phyloP scores from a whole-genome alignment of 192 early-diverging fungal genomes.

The Martensiomyces pterosporus region DNA sequence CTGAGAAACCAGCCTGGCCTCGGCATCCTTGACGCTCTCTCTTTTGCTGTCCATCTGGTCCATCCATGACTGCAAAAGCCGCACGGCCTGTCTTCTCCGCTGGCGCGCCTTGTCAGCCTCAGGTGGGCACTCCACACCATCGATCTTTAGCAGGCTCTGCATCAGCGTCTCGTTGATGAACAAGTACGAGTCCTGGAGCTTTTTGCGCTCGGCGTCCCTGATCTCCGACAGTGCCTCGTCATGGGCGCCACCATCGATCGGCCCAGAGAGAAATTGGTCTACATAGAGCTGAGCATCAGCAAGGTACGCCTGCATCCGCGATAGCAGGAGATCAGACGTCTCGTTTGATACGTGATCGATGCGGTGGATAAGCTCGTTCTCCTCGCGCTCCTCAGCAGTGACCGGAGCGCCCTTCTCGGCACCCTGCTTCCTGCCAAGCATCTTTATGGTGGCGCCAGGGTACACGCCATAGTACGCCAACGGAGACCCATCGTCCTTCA shows the following conservation, averaged over 20 bases:
- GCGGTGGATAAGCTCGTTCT: slow-evolving; percentile 42
- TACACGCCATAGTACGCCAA: slow-evolving; percentile 70
- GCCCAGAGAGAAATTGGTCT: slow-evolving; percentile 37
- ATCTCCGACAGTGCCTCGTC: slow-evolving; percentile 35
- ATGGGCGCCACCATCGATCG: slow-evolving; percentile 22
- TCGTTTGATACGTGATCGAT: slow-evolving; percentile 47
- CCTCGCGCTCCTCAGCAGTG: slow-evolving; percentile 45
- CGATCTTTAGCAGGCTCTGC: slow-evolving; percentile 73
- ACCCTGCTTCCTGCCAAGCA: slow-evolving; percentile 59
- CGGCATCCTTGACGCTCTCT: slow-evolving; percentile 56
- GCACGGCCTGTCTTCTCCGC: slow-evolving; percentile 70
- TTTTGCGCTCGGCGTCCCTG: slow-evolving; percentile 53
- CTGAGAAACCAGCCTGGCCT: slow-evolving; percentile 36
- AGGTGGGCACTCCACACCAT: slow-evolving; percentile 64
- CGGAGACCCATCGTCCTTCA: slow-evolving; percentile 74
- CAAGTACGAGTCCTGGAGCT: slow-evolving; percentile 62
- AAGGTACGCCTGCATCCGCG: slow-evolving; percentile 47
- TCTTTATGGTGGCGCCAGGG: slow-evolving; percentile 64
- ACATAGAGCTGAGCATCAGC: slow-evolving; percentile 46
- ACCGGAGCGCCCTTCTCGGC: slow-evolving; percentile 25
- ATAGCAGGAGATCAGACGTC: slow-evolving; percentile 37
- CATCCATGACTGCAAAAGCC: slow-evolving; percentile 65
- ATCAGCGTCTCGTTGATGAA: slow-evolving; percentile 69
- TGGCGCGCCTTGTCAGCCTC: slow-evolving; percentile 67
- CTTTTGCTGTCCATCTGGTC: slow-evolving; percentile 72